Conservation (phyloP, 768 basidiomycete species). For the Chalciporus piperatus region DNA sequence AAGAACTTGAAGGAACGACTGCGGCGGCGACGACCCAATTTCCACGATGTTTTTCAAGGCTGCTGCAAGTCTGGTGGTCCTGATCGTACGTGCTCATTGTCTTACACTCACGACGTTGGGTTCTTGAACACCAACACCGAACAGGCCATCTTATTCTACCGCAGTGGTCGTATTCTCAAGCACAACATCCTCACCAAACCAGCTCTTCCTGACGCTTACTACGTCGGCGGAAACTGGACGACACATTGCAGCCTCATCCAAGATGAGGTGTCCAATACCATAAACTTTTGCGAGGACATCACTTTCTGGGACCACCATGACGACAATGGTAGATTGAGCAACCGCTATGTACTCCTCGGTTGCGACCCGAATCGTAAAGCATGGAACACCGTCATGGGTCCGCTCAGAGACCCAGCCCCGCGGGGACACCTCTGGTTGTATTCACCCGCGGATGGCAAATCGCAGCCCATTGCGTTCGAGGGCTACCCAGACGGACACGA, state of each 20-base stretch:
- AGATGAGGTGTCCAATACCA: conserved; percentile 30
- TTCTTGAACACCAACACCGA: background rate
- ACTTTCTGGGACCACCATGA: conserved; percentile 61
- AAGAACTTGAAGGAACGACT: too few species aligned
- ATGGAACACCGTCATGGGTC: conserved; percentile 82
- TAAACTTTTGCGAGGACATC: conserved; percentile 61
- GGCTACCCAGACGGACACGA: conserved; percentile 56
- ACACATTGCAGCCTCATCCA: conserved; percentile 44
- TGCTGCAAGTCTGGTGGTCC: conserved; percentile 4
- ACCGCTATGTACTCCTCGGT: conserved; percentile 43
- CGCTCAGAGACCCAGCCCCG: conserved; percentile 54
- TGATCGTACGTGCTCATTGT: conserved; percentile 6
- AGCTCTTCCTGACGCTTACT: conserved; percentile 49
- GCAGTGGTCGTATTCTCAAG: conserved; percentile 40
- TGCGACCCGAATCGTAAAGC: conserved; percentile 45
- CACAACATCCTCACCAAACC: conserved; percentile 42
- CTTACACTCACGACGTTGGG: background rate
- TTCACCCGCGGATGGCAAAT: conserved; percentile 21
- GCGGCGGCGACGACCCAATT: too few species aligned
- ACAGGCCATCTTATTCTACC: conserved; percentile 45
- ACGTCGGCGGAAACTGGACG: conserved; percentile 46
- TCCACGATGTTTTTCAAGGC: background rate
- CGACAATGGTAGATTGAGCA: conserved; percentile 33
- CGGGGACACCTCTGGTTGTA: conserved; percentile 65
- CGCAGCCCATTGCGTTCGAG: conserved; percentile 42